These are phyloP conservation scores for Eucommia ulmoides DNA, from an alignment of 257 asterid species.

Conservation along the genomic window DNA sequence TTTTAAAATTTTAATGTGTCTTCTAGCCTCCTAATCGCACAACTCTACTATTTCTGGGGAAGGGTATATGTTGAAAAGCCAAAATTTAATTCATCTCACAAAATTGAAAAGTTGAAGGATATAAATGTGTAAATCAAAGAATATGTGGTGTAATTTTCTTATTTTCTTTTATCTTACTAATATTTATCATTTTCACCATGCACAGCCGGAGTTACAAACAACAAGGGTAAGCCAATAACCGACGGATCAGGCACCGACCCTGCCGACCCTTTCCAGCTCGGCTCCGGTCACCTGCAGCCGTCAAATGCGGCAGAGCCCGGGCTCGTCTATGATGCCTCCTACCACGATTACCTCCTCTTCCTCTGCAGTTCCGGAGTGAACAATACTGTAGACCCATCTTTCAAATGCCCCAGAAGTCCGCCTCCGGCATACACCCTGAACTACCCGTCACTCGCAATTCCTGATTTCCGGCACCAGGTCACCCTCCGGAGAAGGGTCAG, in stretches of 20 bases:
- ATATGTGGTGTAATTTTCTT: no score
- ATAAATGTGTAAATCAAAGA: no score
- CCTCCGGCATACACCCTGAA: constrained; percentile 35
- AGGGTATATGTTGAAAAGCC: no score
- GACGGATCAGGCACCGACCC: constrained; percentile 49
- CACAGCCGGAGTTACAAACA: constrained; percentile 56
- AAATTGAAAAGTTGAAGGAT: no score
- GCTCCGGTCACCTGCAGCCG: constrained; percentile 83
- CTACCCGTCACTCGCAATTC: constrained; percentile 70
- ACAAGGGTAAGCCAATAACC: constrained; percentile 32
- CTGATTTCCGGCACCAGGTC: constrained; percentile 31
- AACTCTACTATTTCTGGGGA: no score
- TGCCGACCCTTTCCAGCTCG: constrained; percentile 79
- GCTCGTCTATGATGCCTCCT: constrained; percentile 71
- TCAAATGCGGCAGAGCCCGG: constrained; percentile 87
- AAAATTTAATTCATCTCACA: no score
- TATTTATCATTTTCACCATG: no score
- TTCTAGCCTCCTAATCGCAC: no score
- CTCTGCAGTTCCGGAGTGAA: constrained; percentile 33
- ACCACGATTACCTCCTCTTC: constrained; percentile 57
- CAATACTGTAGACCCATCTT: constrained; percentile 21
- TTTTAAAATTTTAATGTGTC: no score
- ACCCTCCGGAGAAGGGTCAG: constrained; percentile 52
- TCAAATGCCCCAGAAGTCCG: constrained; percentile 38
- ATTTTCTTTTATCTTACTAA: no score